Percentiles rank a stretch among this genome's conserved stretches.
phyloP scores from a whole-genome alignment of 306 rosid genomes.

The Castanea mollissima region DNA sequence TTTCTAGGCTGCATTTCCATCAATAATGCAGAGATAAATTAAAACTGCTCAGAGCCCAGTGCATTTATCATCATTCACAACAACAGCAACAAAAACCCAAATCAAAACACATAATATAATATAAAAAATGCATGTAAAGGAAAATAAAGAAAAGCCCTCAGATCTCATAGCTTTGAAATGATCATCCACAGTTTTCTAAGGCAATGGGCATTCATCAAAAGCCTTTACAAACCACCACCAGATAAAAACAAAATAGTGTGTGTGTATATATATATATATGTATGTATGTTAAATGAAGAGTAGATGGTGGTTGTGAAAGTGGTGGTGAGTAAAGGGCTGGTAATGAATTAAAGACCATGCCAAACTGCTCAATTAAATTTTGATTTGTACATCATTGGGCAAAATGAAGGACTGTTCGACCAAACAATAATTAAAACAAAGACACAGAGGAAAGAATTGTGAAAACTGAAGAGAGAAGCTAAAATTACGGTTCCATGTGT shows the following conservation, averaged over 20 bases:
- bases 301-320: neutral
- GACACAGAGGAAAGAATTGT: too few species aligned
- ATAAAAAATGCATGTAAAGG: too few species aligned
- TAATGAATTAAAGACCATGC: conserved; percentile 23
- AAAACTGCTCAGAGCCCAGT: conserved; percentile 42
- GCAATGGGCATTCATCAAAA: conserved; percentile 28
- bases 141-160: conserved; percentile 10
- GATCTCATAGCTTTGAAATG: conserved; percentile 31
- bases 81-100: neutral
- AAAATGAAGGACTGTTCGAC: neutral
- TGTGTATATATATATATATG: neutral
- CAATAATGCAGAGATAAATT: neutral
- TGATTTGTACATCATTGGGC: conserved; percentile 34
- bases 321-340: conserved; percentile 9
- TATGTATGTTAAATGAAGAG: neutral
- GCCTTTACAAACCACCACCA: conserved; percentile 18
- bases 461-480: too few species aligned
- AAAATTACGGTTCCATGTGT: too few species aligned
- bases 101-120: too few species aligned
- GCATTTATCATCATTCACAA: conserved; percentile 31
- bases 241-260: neutral
- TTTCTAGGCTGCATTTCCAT: conserved; percentile 38
- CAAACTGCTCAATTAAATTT: conserved; percentile 24
- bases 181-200: conserved; percentile 15
- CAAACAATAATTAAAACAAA: too few species aligned